Evolutionary conservation across 129 eudicot species (phyloP), one percentile per base, ranked within the genome.

Genomic region (Deinandra increscens): DNA sequence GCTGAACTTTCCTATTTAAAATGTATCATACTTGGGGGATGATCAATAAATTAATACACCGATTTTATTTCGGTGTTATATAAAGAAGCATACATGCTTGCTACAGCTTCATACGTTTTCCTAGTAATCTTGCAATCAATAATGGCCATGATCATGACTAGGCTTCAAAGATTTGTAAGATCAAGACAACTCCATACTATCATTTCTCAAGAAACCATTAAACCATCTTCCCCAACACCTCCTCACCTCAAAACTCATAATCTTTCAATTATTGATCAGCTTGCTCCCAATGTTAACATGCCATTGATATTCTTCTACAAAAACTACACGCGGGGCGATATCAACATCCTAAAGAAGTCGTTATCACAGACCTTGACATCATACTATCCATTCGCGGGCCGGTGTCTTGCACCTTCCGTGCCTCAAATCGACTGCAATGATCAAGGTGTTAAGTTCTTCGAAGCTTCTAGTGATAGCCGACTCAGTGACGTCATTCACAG

Each of bases 221-320:
- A 59, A 48, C 79, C 79, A 20, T 66, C 79, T n/a, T 66, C 68
- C 33, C 73, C 79, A 66, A 75, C 73, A 14, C 79, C 67, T 33
- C 8, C 67, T 7, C 79, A 75, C 37, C 67, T 66, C 60, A 66
- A 75, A 54, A 15, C 60, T 11, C 64, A 75, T 38, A 75, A 75
- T 75, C 73, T 75, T 29, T 66, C 79, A 6, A 5, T 56, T 3
- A 6, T 66, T 13, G 79, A 75, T 75, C 59, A 45, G 20, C 13
- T 66, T 63, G 18, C 9, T 17, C 68, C 73, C 26, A 29, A 49
- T 18, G 9, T 67, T 48, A 41, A 59, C 69, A 59, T 46, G 19
- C 80, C 69, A 34, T 1, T 68, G 0, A 48, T 75, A 19, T 58
- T 75, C 69, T 68, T 75, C 63, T 75, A 58, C 49, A 66, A 41